A percentile compares a stretch with the other conserved stretches of the same genome.
These are phyloP conservation scores for Cantharellus cinnabarinus DNA, from an alignment of 768 basidiomycete species.

Conservation along the genomic window DNA sequence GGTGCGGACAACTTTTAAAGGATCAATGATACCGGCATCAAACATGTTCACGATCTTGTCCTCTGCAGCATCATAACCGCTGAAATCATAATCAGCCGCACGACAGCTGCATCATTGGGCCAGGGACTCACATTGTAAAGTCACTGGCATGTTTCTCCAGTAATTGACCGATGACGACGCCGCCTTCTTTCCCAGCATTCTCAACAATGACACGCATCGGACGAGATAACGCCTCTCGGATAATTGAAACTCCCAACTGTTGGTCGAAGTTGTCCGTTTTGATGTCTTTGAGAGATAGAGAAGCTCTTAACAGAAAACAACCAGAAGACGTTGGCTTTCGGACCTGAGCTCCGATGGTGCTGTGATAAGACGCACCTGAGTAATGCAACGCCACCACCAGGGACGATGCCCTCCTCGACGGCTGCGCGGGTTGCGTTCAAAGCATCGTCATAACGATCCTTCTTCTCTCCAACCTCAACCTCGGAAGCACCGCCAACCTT, in stretches of 20 bases:
- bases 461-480: conserved; percentile 98
- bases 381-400: conserved; percentile 86
- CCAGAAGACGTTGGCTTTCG: conserved; percentile 25
- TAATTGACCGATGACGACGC: conserved; percentile 80
- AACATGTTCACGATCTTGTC: conserved; percentile 95
- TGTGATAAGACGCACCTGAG: conserved; percentile 41
- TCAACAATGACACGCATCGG: conserved; percentile 76
- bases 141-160: conserved; percentile 52
- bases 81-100: background rate
- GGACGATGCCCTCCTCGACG: conserved; percentile 95
- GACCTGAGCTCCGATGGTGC: conserved; percentile 36
- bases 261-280: conserved; percentile 88
- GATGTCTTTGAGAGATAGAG: conserved; percentile 42
- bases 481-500: conserved; percentile 87
- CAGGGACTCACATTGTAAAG: conserved; percentile 26
- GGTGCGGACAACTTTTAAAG: conserved; percentile 85
- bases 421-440: conserved; percentile 96
- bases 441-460: conserved; percentile 94
- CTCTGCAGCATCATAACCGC: conserved; percentile 82
- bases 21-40: conserved; percentile 83
- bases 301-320: conserved; percentile 13
- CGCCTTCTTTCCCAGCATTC: conserved; percentile 88
- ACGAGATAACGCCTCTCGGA: conserved; percentile 62
- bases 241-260: conserved; percentile 84
- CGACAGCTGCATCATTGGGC: conserved; percentile 65